Conservation (phyloP, 1,284 basidiomycete genomes). For the Leucoagaricus sp. region DNA sequence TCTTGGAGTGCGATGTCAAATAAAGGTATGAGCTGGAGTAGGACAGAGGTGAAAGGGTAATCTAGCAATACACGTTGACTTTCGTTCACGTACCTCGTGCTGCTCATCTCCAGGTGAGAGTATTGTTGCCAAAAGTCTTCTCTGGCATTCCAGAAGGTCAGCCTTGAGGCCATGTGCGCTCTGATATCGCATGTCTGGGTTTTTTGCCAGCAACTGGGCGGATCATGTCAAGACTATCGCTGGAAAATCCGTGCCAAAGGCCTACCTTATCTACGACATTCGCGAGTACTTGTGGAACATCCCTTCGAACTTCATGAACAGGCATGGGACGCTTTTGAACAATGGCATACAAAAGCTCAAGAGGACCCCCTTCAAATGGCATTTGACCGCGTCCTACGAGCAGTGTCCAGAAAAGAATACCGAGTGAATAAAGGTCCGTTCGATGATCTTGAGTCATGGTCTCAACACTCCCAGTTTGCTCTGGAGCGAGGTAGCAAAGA, state of each 20-base stretch:
- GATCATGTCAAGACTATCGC: background rate
- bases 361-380: slow-evolving; percentile 70
- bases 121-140: slow-evolving; percentile 57
- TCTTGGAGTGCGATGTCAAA: slow-evolving; percentile 68
- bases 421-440: slow-evolving; percentile 71
- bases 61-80: slow-evolving; percentile 1
- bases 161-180: slow-evolving; percentile 67
- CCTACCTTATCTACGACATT: slow-evolving; percentile 66
- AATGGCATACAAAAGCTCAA: slow-evolving; percentile 67
- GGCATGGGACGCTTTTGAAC: slow-evolving; percentile 72
- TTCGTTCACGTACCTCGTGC: slow-evolving; percentile 36
- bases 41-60: background rate
- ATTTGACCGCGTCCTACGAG: slow-evolving; percentile 67
- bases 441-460: slow-evolving; percentile 68
- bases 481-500: slow-evolving; percentile 70
- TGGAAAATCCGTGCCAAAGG: slow-evolving; percentile 5
- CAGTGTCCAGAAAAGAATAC: slow-evolving; percentile 70
- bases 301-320: slow-evolving; percentile 71
- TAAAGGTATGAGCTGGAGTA: slow-evolving; percentile 56
- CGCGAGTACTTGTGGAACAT: slow-evolving; percentile 70
- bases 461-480: slow-evolving; percentile 72
- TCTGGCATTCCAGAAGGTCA: slow-evolving; percentile 67
- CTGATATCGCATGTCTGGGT: slow-evolving; percentile 66
- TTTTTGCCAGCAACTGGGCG: slow-evolving; percentile 60
- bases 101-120: slow-evolving; percentile 56